Base-by-base conservation (phyloP, 2,329 filamentous ascomycete species). In the Trichoderma lentiforme region DNA sequence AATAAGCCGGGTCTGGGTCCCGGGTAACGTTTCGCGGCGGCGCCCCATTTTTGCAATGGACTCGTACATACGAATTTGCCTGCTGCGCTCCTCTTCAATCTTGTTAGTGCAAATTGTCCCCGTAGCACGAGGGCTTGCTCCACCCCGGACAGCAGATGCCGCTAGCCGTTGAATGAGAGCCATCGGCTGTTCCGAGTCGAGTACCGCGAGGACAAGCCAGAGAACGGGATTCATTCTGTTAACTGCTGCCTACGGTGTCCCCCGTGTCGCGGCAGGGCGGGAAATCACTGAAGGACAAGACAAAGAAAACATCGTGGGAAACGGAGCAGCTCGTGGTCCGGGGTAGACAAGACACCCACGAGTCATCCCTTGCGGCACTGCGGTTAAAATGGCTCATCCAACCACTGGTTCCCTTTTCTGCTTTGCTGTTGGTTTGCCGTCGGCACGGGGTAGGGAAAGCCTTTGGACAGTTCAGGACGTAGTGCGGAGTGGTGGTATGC, bases 161-260 rank as follows among this genome's bases (percentile, higher is more conserved):
- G 65, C 51, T 69, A 69, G 53, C 65, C 65, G 65, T 60, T 30
- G 36, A 26, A 18, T 34, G 47, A 58, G 30, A 60, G 39, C 26
- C 39, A 60, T 69, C 65, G 65, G 65, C 65, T 43, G 53, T 69
- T 32, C 53, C 65, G 65, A 65, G 32, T 34, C 65, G 65, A 65
- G 32, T 36, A n/a, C 58, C 18, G 62, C 43, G 39, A 14, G n/a
- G n/a, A n/a, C n/a, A n/a, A n/a, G n/a, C n/a, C n/a, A 34, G 18
- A 32, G 24, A 26, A 30, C 36, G 36, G 36, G 7, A 53, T 53
- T 24, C 21, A n/a, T 15, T 12, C 36, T 30, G n/a, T 1, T n/a
- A 1, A 4, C 12, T 24, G 43, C 39, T 34, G 43, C 43, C 47
- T 53, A 24, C 11, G 21, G 47, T 21, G 21, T 15, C 47, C 47